Evolutionary conservation across 2,329 filamentous ascomycete genomes (phyloP).

Genomic region (Knufia fluminis): DNA sequence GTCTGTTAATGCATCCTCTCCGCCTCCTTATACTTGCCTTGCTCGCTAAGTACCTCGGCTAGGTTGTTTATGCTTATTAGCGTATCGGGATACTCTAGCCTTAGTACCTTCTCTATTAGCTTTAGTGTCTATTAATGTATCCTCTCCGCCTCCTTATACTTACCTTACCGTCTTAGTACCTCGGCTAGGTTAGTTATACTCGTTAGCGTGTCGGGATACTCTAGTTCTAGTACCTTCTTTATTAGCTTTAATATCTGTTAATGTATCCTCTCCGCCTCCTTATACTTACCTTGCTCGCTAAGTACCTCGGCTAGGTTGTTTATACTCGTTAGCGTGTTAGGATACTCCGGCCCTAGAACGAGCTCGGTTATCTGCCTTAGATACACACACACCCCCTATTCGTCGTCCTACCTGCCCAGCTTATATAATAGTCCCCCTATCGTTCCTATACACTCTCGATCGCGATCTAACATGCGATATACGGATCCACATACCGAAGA

Average conservation of each 20-base stretch:
- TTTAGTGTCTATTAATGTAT: constrained; percentile 4
- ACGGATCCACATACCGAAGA: background rate
- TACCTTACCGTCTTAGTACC: constrained; percentile 11
- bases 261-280: constrained; percentile 21
- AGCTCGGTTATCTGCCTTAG: constrained; percentile 11
- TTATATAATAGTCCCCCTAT: background rate
- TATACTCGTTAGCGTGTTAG: constrained; percentile 22
- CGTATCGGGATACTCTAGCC: constrained; percentile 23
- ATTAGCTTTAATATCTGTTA: constrained; percentile 1
- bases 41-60: constrained; percentile 6
- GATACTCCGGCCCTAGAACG: constrained; percentile 22
- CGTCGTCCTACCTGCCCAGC: background rate
- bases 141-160: constrained; percentile 20
- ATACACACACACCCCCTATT: background rate
- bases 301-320: constrained; percentile 14
- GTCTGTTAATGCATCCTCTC: constrained; percentile 12
- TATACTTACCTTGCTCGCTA: constrained; percentile 14
- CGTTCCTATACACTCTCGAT: constrained; percentile 1
- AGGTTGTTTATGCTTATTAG: constrained; percentile 21
- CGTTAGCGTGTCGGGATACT: constrained; percentile 23
- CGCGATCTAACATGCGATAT: background rate
- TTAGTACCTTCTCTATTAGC: constrained; percentile 12
- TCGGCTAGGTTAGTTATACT: constrained; percentile 20
- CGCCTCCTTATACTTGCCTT: constrained; percentile 19
- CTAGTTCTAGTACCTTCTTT: constrained; percentile 16